Conservation (phyloP, 805 yeast genomes). For the Pichia eremophila region DNA sequence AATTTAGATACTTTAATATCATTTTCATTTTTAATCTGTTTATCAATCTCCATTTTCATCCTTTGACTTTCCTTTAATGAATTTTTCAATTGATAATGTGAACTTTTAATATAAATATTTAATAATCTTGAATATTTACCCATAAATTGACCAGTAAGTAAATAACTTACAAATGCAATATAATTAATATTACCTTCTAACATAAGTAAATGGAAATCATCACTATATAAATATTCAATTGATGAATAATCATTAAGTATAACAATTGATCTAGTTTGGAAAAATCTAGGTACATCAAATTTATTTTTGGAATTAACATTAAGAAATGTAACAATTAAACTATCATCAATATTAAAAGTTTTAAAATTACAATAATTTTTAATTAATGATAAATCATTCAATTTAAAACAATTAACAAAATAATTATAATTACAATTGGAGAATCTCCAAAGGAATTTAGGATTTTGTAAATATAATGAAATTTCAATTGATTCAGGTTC, state of each 20-base stretch:
- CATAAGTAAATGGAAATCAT: background rate
- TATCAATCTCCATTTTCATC: background rate
- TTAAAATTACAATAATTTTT: background rate
- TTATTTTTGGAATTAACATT: background rate
- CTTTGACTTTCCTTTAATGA: background rate
- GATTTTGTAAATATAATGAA: background rate
- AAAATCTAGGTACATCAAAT: background rate
- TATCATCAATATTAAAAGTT: background rate
- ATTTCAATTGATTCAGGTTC: background rate
- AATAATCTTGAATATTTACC: background rate
- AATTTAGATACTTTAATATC: no score
- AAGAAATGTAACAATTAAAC: background rate
- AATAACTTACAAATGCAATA: background rate
- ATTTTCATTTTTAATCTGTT: no score
- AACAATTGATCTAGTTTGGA: background rate
- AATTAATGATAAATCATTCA: background rate
- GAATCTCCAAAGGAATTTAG: constrained; percentile 2
- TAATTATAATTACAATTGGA: background rate
- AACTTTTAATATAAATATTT: background rate
- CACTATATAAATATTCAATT: background rate
- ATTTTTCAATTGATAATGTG: background rate
- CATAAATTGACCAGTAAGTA: background rate
- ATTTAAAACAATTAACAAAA: background rate
- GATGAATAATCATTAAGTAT: background rate
- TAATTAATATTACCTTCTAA: background rate